Conservation (phyloP, 2,329 filamentous ascomycete genomes). For the Fusarium udum region DNA sequence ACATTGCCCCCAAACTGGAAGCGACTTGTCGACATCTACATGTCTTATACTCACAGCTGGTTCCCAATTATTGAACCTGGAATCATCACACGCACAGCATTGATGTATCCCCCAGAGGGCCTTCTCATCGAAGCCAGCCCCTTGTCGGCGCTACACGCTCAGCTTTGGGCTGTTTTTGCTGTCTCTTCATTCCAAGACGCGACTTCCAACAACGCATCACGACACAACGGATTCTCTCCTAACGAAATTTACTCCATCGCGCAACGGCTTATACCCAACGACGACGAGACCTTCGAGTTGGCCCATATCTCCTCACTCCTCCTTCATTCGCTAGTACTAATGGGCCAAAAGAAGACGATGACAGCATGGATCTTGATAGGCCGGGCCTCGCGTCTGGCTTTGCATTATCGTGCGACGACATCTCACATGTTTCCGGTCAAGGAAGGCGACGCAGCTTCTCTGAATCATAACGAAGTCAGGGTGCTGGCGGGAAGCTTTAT, state of each 20-base stretch:
- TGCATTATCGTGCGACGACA: slow-evolving; percentile 40
- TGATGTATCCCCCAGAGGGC: slow-evolving; percentile 53
- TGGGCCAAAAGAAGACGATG: slow-evolving; percentile 65
- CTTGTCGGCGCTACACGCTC: slow-evolving; percentile 57
- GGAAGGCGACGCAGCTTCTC: slow-evolving; percentile 13
- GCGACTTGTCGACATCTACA: slow-evolving; percentile 75
- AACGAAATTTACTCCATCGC: slow-evolving; percentile 61
- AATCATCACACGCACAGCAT: slow-evolving; percentile 61
- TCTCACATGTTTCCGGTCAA: slow-evolving; percentile 36
- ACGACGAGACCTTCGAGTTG: slow-evolving; percentile 59
- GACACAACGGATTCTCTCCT: slow-evolving; percentile 10
- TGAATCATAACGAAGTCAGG: slow-evolving; percentile 32
- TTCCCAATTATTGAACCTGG: slow-evolving; percentile 77
- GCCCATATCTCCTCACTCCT: slow-evolving; percentile 54
- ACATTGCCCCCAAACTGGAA: slow-evolving; percentile 64
- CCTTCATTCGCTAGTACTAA: slow-evolving; percentile 68
- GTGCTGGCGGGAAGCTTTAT: slow-evolving; percentile 66
- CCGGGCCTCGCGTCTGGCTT: slow-evolving; percentile 62
- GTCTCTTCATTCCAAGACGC: slow-evolving; percentile 65
- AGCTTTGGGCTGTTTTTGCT: slow-evolving; percentile 68
- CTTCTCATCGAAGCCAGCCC: slow-evolving; percentile 44
- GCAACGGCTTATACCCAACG: slow-evolving; percentile 57
- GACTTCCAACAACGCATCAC: slow-evolving; percentile 26
- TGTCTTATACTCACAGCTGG: slow-evolving; percentile 80
- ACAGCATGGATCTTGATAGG: slow-evolving; percentile 73